Evolutionary conservation across 1,284 basidiomycete species (phyloP), one percentile per base, ranked within the genome.

Genomic region (Ceratobasidium sp.): DNA sequence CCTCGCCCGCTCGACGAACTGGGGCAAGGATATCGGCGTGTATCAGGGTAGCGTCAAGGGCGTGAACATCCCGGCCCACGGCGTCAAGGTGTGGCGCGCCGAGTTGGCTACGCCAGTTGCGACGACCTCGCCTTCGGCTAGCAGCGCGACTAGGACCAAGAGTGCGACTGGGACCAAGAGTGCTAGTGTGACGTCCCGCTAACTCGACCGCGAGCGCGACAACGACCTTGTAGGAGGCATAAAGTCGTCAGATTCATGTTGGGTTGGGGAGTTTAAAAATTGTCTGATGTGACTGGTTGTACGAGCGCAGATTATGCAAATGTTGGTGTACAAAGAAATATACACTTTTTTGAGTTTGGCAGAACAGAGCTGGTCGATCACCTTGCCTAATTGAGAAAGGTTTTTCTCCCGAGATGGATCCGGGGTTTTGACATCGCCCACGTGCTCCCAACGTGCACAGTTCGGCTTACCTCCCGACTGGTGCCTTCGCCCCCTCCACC

Each of bases 1-100:
- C n/a, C 65, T 69, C 29, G 65, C 65, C 5, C 74, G 61, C 63
- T 24, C 77, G 37, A 81, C 81, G 22, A 77, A 76, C 37, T 83
- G 83, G 83, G 83, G 83, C n/a, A 77, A 79, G 66, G 77, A 75
- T 59, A 62, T 82, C 27, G 83, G 82, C 31, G 78, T 78, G 9
- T 73, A 79, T 69, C 74, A 79, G 39, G 79, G 81, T n/a, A 63
- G 46, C 14, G 73, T 81, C n/a, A 37, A 65, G 56, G 75, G 76
- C 41, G 80, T 83, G 6, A 73, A 72, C 27, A 71, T 83, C 24
- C 79, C 77, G 4, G 65, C 78, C 16, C 82, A 83, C 74, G 79
- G 80, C 68, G 80, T 80, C 16, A 81, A 80, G 76, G 78, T 83
- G n/a, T 83, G 61, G 61, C 46, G 58, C 22, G 61, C 58, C 8